These are phyloP conservation scores for Penicillium cinerascens DNA, from an alignment of 495 filamentous ascomycete species.

Conservation along the genomic window DNA sequence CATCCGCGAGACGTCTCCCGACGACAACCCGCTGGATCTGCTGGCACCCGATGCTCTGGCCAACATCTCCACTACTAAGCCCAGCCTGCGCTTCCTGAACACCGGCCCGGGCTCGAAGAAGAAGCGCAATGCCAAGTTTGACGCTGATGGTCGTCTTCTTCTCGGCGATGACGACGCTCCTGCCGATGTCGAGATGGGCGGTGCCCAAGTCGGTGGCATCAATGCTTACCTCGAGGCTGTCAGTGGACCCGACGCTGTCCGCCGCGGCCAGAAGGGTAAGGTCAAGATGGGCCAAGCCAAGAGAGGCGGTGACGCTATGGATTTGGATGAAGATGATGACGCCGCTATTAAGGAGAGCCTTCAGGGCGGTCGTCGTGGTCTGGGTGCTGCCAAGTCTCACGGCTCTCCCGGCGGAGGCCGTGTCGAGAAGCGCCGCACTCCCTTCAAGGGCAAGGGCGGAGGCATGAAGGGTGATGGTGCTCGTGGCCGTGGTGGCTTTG, in stretches of 20 bases:
- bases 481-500: slow-evolving; percentile 10
- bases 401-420: slow-evolving; percentile 37
- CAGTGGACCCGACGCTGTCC: slow-evolving; percentile 74
- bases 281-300: slow-evolving; percentile 76
- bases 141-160: slow-evolving; percentile 85
- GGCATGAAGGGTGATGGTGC: slow-evolving; percentile 19
- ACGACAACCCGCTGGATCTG: slow-evolving; percentile 90
- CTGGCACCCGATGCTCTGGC: slow-evolving; percentile 83
- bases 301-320: slow-evolving; percentile 59
- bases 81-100: slow-evolving; percentile 52
- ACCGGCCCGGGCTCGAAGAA: slow-evolving; percentile 38
- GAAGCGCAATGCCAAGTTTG: slow-evolving; percentile 61
- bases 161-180: slow-evolving; percentile 53
- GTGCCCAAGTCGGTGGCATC: slow-evolving; percentile 56
- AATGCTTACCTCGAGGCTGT: slow-evolving; percentile 92
- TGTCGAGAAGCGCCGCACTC: slow-evolving; percentile 36
- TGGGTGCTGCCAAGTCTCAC: slow-evolving; percentile 45
- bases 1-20: slow-evolving; percentile 76
- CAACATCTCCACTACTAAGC: slow-evolving; percentile 89
- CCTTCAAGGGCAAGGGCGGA: slow-evolving; percentile 6
- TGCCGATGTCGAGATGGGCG: slow-evolving; percentile 58
- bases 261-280: slow-evolving; percentile 76
- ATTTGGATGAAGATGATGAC: slow-evolving; percentile 55
- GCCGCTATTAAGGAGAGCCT: slow-evolving; percentile 25
- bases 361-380: slow-evolving; percentile 36